Percentiles rank a stretch among this genome's conserved stretches.
These are phyloP conservation scores for Metschnikowia baotianmanensis DNA, from an alignment of 805 yeast genomes.

Conservation along the genomic window DNA sequence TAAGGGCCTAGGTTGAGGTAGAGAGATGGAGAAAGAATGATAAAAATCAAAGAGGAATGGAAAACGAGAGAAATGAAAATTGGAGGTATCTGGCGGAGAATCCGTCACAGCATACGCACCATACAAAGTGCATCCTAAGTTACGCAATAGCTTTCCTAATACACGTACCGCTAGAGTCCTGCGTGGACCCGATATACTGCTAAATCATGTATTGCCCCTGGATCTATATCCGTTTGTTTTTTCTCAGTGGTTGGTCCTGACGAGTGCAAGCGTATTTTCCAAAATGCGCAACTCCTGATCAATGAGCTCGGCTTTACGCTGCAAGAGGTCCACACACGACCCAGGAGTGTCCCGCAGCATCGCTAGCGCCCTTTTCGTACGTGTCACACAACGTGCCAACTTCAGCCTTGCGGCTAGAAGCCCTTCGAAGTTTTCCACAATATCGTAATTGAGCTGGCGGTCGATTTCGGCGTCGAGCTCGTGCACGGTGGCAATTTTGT, in stretches of 20 bases:
- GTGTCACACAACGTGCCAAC: constrained; percentile 9
- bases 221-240: too few species aligned
- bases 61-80: too few species aligned
- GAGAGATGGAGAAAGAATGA: too few species aligned
- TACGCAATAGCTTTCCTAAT: too few species aligned
- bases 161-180: too few species aligned
- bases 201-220: neutral
- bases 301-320: constrained; percentile 55
- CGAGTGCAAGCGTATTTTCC: constrained; percentile 48
- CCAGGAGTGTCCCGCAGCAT: constrained; percentile 6
- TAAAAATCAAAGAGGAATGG: too few species aligned
- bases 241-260: constrained; percentile 12
- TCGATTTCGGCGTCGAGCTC: constrained; percentile 38
- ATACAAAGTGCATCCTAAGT: too few species aligned
- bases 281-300: constrained; percentile 73
- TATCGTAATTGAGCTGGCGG: constrained; percentile 33
- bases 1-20: constrained; percentile 22
- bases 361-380: constrained; percentile 13
- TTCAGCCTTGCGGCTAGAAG: constrained; percentile 15
- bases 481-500: constrained; percentile 41
- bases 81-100: too few species aligned
- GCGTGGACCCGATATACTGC: too few species aligned
- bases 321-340: constrained; percentile 17
- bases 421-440: constrained; percentile 22
- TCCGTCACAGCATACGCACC: too few species aligned